Percentiles rank a stretch among this genome's conserved stretches.
Conservation (phyloP, 2,329 filamentous ascomycete genomes). For the Keithomyces neogunnii region DNA sequence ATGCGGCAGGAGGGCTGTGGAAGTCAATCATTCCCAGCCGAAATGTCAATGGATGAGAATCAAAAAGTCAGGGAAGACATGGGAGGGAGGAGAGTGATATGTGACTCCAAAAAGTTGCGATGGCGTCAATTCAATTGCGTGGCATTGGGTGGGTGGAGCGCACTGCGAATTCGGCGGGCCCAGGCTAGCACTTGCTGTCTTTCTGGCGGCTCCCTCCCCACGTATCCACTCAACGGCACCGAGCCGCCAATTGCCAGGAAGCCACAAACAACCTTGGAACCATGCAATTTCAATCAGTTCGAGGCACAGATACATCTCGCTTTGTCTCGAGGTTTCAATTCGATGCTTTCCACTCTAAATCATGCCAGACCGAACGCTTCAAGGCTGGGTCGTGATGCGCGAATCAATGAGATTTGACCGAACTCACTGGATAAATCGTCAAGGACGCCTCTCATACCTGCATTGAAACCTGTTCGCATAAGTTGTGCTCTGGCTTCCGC, state of each 20-base stretch:
- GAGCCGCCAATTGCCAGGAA: too few species aligned
- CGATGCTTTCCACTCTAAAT: background rate
- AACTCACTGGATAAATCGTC: background rate
- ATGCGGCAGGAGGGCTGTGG: background rate
- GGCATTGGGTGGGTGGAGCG: background rate
- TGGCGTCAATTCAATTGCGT: slow-evolving; percentile 8
- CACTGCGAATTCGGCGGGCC: slow-evolving; percentile 4
- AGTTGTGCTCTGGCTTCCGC: background rate
- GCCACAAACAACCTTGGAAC: too few species aligned
- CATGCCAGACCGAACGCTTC: background rate
- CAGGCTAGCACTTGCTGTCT: background rate
- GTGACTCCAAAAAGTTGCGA: slow-evolving; percentile 3
- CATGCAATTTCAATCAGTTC: too few species aligned
- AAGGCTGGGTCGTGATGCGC: background rate
- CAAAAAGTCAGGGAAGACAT: background rate
- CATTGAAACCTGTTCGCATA: background rate
- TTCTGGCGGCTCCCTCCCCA: too few species aligned
- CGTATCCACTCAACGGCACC: too few species aligned
- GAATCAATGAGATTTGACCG: background rate
- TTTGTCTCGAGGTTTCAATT: background rate
- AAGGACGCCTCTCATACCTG: background rate
- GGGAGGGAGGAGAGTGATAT: background rate
- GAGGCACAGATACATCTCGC: background rate
- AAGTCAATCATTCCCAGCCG: background rate
- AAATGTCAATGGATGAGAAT: background rate